Percentiles rank a stretch among this genome's conserved stretches.
phyloP scores from a whole-genome alignment of 2,329 filamentous ascomycete species.

The Paecilomyces variotii region DNA sequence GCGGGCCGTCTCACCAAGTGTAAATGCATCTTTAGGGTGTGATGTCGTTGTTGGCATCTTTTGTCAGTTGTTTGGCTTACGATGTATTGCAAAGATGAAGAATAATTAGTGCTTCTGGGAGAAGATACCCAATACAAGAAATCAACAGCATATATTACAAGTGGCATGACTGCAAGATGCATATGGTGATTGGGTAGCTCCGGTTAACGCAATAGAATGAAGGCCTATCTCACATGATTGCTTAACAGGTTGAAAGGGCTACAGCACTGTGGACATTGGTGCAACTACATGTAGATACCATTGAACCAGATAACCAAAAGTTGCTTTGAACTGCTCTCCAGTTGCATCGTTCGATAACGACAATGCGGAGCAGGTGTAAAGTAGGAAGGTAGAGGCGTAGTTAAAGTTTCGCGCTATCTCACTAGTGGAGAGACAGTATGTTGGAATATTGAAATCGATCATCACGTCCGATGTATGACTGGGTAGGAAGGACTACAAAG shows the following conservation, averaged over 20 bases:
- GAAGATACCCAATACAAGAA: background rate
- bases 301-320: background rate
- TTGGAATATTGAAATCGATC: background rate
- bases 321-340: background rate
- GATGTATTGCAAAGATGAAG: background rate
- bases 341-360: background rate
- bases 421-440: background rate
- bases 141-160: background rate
- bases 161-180: background rate
- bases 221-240: no score
- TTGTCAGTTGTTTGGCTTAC: conserved; percentile 3
- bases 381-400: background rate
- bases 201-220: no score
- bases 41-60: background rate
- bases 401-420: background rate
- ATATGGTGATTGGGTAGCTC: background rate
- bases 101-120: background rate
- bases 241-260: no score
- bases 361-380: background rate
- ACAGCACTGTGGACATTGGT: background rate
- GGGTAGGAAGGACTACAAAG: background rate
- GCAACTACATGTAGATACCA: background rate
- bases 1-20: background rate
- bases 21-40: background rate
- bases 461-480: background rate